Conservation (phyloP, 495 filamentous ascomycete species). For the Ramalina intermedia region DNA sequence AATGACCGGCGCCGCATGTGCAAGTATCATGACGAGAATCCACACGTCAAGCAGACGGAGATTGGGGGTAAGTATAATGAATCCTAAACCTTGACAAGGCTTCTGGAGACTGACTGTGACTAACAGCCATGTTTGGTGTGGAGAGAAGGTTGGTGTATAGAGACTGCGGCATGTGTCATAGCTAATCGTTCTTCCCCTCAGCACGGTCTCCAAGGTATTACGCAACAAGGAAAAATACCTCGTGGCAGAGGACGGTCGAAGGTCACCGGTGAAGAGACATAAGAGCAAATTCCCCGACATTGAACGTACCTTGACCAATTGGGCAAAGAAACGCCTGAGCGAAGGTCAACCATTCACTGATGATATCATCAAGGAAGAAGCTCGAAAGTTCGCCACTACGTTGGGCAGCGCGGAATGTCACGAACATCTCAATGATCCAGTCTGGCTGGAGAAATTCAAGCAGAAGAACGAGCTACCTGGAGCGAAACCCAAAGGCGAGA, state of each 20-base stretch:
- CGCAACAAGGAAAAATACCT: constrained; percentile 96
- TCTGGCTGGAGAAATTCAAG: constrained; percentile 96
- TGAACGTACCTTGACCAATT: constrained; percentile 84
- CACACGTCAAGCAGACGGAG: constrained; percentile 91
- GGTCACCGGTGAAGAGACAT: constrained; percentile 68
- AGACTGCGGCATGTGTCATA: not conserved
- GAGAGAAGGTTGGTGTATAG: constrained; percentile 65
- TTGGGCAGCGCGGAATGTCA: constrained; percentile 63
- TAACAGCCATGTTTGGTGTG: constrained; percentile 77
- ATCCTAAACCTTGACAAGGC: constrained; percentile 10
- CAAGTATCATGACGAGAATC: constrained; percentile 86
- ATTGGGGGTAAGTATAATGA: constrained; percentile 60
- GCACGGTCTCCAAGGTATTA: constrained; percentile 95
- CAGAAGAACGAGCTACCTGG: constrained; percentile 68
- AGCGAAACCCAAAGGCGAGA: constrained; percentile 41
- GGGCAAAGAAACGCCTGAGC: constrained; percentile 67
- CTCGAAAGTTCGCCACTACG: constrained; percentile 67
- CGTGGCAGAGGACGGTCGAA: constrained; percentile 68
- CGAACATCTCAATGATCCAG: constrained; percentile 55
- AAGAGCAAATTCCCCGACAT: constrained; percentile 80
- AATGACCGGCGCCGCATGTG: constrained; percentile 88
- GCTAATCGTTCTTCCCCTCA: constrained; percentile 20
- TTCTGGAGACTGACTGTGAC: constrained; percentile 13
- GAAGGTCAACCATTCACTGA: constrained; percentile 67
- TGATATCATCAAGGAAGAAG: constrained; percentile 75